A percentile compares a stretch with the other conserved stretches of the same genome.
These are phyloP conservation scores for Seminavis robusta DNA, from an alignment of 108 stramenopile genomes.

Conservation along the genomic window DNA sequence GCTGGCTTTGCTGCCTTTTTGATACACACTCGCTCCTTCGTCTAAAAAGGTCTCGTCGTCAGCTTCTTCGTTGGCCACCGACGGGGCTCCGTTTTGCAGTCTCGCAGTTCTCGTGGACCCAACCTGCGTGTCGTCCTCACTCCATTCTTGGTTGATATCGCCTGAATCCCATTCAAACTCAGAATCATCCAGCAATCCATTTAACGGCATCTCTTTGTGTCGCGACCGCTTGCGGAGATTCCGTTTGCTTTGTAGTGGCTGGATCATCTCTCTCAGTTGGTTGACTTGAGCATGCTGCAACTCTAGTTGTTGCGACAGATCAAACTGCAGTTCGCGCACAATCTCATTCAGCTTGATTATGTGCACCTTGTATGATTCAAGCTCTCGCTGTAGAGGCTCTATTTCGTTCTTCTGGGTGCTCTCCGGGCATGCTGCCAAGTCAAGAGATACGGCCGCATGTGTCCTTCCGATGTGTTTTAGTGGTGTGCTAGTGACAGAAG, in stretches of 20 bases:
- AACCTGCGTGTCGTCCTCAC: too few species aligned
- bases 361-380: conserved; percentile 36
- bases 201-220: not conserved
- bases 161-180: conserved; percentile 19
- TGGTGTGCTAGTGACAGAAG: too few species aligned
- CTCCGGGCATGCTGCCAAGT: too few species aligned
- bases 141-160: conserved; percentile 12
- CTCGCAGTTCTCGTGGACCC: too few species aligned
- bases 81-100: too few species aligned
- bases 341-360: conserved; percentile 34
- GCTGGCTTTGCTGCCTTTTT: not conserved
- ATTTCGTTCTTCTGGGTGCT: conserved; percentile 29
- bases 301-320: not conserved
- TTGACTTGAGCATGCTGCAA: not conserved
- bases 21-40: too few species aligned
- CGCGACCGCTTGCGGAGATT: not conserved
- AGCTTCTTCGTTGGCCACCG: too few species aligned
- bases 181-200: conserved; percentile 17
- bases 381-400: conserved; percentile 23
- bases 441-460: too few species aligned
- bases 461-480: too few species aligned
- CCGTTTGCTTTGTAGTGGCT: not conserved
- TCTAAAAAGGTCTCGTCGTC: conserved; percentile 32
- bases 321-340: conserved; percentile 26
- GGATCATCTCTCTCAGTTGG: too few species aligned